These are phyloP conservation scores for Smallanthus sonchifolius DNA, from an alignment of 129 eudicot species.

Conservation along the genomic window DNA sequence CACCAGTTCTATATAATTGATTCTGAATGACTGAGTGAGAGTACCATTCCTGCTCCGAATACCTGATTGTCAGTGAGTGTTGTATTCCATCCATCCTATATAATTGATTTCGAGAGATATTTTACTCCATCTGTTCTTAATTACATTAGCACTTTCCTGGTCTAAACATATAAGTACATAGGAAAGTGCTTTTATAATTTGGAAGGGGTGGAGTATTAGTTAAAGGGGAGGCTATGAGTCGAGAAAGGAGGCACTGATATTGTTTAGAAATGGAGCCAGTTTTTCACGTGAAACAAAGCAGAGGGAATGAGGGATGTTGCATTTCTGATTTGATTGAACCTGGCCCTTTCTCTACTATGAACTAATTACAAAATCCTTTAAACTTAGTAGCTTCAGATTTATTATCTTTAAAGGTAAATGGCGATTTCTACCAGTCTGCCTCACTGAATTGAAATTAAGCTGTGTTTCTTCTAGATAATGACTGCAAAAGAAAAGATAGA, in stretches of 20 bases:
- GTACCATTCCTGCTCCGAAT: neutral
- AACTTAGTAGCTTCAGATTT: neutral
- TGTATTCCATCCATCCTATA: neutral
- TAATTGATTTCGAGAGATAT: conserved; percentile 9
- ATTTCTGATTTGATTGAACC: neutral
- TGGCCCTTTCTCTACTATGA: neutral
- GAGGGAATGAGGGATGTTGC: neutral
- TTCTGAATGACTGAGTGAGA: neutral
- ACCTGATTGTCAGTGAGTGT: conserved; percentile 9
- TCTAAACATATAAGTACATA: neutral
- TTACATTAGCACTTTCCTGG: conserved; percentile 42
- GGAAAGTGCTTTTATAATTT: conserved; percentile 43
- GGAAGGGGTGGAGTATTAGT: conserved; percentile 33
- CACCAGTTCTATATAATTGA: neutral
- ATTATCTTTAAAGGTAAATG: neutral
- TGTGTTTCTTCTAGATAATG: conserved; percentile 36
- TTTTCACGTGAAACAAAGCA: conserved; percentile 8
- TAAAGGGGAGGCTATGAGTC: conserved; percentile 16
- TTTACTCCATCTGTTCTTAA: conserved; percentile 32
- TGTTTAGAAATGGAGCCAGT: neutral
- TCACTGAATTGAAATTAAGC: neutral
- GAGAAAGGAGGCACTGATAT: conserved; percentile 15
- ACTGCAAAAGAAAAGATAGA: conserved; percentile 94
- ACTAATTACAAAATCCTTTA: neutral
- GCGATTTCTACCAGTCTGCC: neutral